A percentile compares a stretch with the other conserved stretches of the same genome.
These are phyloP conservation scores for Sicyos baderoa DNA, from an alignment of 306 rosid species.

Conservation along the genomic window DNA sequence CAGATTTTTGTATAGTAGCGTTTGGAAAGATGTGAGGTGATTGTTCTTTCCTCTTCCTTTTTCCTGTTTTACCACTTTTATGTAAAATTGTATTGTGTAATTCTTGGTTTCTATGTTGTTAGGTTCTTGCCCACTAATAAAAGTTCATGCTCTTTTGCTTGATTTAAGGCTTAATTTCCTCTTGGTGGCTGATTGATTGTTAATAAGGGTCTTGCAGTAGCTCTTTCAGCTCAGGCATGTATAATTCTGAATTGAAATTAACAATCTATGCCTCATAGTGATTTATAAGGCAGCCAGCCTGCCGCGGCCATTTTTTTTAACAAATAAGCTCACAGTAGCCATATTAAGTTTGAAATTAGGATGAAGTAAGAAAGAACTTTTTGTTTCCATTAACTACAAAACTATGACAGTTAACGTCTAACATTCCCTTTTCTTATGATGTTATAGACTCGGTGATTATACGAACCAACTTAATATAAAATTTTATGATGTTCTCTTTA, in stretches of 20 bases:
- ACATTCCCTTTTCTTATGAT: neutral
- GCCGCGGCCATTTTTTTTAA: too few species aligned
- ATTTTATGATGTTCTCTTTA: neutral
- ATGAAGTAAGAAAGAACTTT: neutral
- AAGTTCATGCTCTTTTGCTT: slow-evolving; percentile 12
- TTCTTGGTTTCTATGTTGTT: neutral
- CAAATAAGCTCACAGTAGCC: too few species aligned
- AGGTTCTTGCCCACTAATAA: slow-evolving; percentile 7
- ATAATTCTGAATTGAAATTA: too few species aligned
- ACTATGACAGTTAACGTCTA: neutral
- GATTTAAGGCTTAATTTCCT: slow-evolving; percentile 9
- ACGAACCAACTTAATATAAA: neutral
- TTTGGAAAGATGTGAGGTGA: slow-evolving; percentile 94
- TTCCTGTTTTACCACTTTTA: neutral
- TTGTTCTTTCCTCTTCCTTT: slow-evolving; percentile 23
- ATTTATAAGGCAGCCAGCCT: too few species aligned
- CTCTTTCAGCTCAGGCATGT: neutral
- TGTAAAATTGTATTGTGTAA: neutral
- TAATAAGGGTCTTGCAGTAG: neutral
- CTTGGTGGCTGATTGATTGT: neutral
- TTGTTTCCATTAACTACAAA: neutral
- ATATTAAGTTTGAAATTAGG: too few species aligned
- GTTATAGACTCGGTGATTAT: neutral
- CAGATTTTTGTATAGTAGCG: slow-evolving; percentile 77
- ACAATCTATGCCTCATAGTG: too few species aligned